These are phyloP conservation scores for Vitis rupestris DNA, from an alignment of 164 flowering plant genomes.

Conservation along the genomic window DNA sequence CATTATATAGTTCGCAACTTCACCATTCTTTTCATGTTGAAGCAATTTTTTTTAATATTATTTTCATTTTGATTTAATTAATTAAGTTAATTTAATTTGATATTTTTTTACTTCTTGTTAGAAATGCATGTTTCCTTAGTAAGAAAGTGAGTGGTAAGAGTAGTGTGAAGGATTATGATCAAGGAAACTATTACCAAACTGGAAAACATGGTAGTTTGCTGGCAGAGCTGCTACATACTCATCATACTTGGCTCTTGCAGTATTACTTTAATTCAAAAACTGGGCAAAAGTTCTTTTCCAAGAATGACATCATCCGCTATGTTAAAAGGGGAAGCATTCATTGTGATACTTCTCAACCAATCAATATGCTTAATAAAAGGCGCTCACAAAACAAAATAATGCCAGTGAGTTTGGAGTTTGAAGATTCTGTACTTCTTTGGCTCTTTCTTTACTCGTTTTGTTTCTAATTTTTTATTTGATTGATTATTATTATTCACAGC, in stretches of 20 bases:
- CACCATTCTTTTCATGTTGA: neutral
- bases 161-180: neutral
- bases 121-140: too few relatives aligned
- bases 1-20: neutral
- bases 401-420: conserved; percentile 21
- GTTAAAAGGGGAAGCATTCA: conserved; percentile 8
- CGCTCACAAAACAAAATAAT: conserved; percentile 11
- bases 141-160: too few relatives aligned
- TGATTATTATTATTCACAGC: conserved; percentile 13
- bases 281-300: conserved; percentile 33
- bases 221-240: neutral
- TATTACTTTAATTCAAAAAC: conserved; percentile 23
- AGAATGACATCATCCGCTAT: conserved; percentile 26
- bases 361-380: neutral
- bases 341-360: conserved; percentile 2
- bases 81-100: too few relatives aligned
- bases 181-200: neutral
- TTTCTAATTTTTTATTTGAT: neutral
- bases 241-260: conserved; percentile 19
- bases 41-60: neutral
- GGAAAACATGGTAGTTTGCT: neutral
- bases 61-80: too few relatives aligned
- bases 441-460: neutral
- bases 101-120: too few relatives aligned
- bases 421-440: neutral